Percentiles rank a stretch among this genome's conserved stretches.
phyloP scores from a whole-genome alignment of 2,329 filamentous ascomycete species.

The Tothia fuscella region DNA sequence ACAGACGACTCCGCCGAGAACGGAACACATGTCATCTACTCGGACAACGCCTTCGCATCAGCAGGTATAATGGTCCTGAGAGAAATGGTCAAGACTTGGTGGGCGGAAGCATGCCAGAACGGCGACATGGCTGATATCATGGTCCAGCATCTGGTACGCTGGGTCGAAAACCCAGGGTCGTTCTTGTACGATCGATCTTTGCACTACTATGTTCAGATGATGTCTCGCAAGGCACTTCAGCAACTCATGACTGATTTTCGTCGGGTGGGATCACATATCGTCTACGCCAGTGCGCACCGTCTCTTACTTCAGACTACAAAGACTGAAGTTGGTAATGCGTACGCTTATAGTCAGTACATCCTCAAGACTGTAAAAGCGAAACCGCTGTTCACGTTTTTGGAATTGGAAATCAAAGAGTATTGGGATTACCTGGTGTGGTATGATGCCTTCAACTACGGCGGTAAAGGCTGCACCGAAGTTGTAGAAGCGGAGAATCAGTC shows the following conservation, averaged over 20 bases:
- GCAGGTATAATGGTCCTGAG: constrained; percentile 81
- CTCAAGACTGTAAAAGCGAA: constrained; percentile 94
- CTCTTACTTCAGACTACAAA: constrained; percentile 93
- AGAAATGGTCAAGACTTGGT: constrained; percentile 99
- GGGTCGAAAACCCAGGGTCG: constrained; percentile 87
- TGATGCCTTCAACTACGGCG: constrained; percentile 97
- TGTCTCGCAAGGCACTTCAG: constrained; percentile 93
- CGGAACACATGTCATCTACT: constrained; percentile 56
- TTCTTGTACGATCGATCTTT: constrained; percentile 91
- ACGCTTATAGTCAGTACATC: constrained; percentile 94
- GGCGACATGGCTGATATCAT: constrained; percentile 95
- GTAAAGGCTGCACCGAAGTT: constrained; percentile 78
- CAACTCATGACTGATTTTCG: constrained; percentile 96
- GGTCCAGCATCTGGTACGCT: constrained; percentile 92
- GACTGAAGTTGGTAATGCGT: constrained; percentile 90
- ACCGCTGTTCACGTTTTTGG: constrained; percentile 91
- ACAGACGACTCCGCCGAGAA: constrained; percentile 48
- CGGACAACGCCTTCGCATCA: constrained; percentile 85
- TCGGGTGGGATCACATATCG: constrained; percentile 83
- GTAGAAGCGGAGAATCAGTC: constrained; percentile 63
- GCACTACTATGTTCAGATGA: constrained; percentile 97
- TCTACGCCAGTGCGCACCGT: constrained; percentile 87
- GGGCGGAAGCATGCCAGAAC: constrained; percentile 81
- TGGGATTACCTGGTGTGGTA: constrained; percentile 99
- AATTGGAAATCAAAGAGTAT: constrained; percentile 94